Percentiles rank a stretch among this genome's conserved stretches.
Conservation (phyloP, 2,329 filamentous ascomycete genomes). For the Alternaria viburni region DNA sequence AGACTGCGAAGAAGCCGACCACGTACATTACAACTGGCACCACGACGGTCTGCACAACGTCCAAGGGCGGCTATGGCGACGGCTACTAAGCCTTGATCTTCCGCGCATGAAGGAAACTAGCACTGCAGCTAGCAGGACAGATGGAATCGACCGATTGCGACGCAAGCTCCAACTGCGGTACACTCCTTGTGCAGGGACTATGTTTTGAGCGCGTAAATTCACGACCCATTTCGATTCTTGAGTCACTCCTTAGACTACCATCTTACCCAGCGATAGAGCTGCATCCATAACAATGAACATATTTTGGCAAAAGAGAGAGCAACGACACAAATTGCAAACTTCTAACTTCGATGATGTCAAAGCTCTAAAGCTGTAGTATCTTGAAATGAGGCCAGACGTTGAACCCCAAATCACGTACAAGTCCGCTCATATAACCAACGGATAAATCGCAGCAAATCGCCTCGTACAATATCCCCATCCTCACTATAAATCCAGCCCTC, state of each 20-base stretch:
- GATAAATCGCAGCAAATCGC: background rate
- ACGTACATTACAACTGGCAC: conserved; percentile 27
- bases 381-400: background rate
- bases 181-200: background rate
- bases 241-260: background rate
- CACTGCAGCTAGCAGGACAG: background rate
- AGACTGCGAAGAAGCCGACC: conserved; percentile 23
- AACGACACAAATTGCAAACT: background rate
- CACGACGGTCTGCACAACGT: conserved; percentile 25
- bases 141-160: background rate
- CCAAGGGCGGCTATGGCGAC: conserved; percentile 9
- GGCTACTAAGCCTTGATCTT: background rate
- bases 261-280: background rate
- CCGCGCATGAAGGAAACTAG: background rate
- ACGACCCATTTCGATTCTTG: background rate
- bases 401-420: background rate
- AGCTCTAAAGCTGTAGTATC: conserved; percentile 5
- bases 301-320: background rate
- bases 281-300: background rate
- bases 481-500: background rate
- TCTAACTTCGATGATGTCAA: background rate
- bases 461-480: background rate
- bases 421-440: background rate
- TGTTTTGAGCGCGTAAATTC: background rate
- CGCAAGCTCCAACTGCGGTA: background rate